These are phyloP conservation scores for Cyclostephanos tholiformis DNA, from an alignment of 108 stramenopile genomes.

Conservation along the genomic window DNA sequence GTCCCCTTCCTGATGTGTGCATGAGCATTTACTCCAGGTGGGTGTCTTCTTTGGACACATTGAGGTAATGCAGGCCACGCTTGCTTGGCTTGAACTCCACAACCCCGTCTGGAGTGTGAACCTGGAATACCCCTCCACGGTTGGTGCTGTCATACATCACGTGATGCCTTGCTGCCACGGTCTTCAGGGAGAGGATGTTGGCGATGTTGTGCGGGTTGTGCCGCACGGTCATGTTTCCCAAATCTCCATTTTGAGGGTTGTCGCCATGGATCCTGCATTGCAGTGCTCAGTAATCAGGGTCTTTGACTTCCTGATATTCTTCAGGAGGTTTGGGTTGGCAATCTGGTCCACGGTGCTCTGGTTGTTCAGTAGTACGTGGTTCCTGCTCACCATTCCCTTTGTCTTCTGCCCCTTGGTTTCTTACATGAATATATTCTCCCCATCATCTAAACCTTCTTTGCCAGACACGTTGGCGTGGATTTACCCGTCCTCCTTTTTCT, in stretches of 20 bases:
- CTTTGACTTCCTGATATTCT: neutral
- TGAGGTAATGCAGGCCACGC: neutral
- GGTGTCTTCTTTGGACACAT: neutral
- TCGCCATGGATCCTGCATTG: conserved; percentile 27
- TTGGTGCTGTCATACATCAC: conserved; percentile 29
- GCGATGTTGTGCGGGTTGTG: conserved; percentile 41
- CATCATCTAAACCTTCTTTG: too few species aligned
- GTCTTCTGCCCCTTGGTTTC: too few species aligned
- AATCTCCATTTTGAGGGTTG: conserved; percentile 11
- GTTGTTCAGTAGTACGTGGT: neutral
- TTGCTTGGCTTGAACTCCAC: neutral
- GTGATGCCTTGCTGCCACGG: conserved; percentile 11
- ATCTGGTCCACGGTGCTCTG: neutral
- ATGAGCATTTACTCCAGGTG: too few species aligned
- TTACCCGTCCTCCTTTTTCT: too few species aligned
- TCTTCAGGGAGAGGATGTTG: conserved; percentile 21
- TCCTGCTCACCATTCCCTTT: too few species aligned
- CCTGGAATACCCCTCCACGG: neutral
- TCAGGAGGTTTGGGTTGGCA: conserved; percentile 1
- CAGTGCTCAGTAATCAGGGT: neutral
- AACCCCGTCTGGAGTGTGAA: neutral
- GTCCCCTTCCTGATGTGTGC: too few species aligned
- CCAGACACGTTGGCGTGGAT: neutral
- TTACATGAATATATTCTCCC: too few species aligned
- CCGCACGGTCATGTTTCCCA: conserved; percentile 37